Percentiles rank a stretch among this genome's conserved stretches.
phyloP scores from a whole-genome alignment of 345 rosid species.

The Nephelium lappaceum region DNA sequence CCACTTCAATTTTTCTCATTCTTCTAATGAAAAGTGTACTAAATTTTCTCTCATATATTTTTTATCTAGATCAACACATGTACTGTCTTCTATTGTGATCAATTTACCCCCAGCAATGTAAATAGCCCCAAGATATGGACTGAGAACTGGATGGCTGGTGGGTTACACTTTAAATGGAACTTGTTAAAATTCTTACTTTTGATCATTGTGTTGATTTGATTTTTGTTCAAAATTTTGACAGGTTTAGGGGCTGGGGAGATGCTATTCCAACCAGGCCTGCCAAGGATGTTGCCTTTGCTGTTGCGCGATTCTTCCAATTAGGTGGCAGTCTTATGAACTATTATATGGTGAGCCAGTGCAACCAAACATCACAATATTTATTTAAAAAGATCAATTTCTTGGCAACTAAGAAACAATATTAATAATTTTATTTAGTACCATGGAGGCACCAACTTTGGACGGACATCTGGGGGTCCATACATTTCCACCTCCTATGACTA shows the following conservation, averaged over 20 bases:
- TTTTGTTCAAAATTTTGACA: not conserved
- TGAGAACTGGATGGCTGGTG: constrained; percentile 55
- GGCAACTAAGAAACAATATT: not conserved
- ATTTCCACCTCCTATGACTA: constrained; percentile 46
- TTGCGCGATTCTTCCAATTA: constrained; percentile 46
- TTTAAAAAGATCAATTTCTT: not conserved
- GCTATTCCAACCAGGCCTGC: constrained; percentile 38
- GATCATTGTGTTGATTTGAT: not conserved
- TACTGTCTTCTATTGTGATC: constrained; percentile 48
- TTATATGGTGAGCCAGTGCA: constrained; percentile 43
- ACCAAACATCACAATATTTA: not conserved
- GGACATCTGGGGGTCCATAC: constrained; percentile 49
- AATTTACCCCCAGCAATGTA: constrained; percentile 25
- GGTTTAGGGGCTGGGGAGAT: constrained; percentile 49
- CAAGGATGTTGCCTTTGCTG: constrained; percentile 57
- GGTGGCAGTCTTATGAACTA: constrained; percentile 50
- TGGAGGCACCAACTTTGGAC: constrained; percentile 57
- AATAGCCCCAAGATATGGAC: constrained; percentile 52
- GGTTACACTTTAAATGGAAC: not conserved
- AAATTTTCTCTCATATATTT: not conserved
- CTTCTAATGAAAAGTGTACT: not conserved
- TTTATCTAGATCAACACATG: constrained; percentile 38
- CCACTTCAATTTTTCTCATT: not conserved
- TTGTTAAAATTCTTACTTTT: not conserved
- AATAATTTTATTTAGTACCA: constrained; percentile 29